These are phyloP conservation scores for Debaryomyces hansenii DNA, from an alignment of 805 yeast genomes.

Conservation along the genomic window DNA sequence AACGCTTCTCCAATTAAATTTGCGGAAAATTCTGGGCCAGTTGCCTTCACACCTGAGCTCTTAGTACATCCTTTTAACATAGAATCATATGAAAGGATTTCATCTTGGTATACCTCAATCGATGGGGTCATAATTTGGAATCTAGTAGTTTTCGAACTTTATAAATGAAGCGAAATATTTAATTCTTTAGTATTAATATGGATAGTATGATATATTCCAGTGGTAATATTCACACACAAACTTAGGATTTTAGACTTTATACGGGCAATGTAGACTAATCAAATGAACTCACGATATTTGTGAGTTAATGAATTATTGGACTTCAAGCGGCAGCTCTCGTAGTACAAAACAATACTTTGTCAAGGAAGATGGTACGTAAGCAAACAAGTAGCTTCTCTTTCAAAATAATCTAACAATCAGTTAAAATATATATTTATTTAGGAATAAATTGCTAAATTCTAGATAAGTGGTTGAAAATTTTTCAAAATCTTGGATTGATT, in stretches of 20 bases:
- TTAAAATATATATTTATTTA: no score
- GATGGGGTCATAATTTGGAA: conserved; percentile 22
- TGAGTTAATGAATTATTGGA: conserved; percentile 27
- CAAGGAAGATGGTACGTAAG: background rate
- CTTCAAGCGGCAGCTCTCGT: conserved; percentile 51
- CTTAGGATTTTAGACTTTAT: background rate
- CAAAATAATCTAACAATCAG: no score
- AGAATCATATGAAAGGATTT: conserved; percentile 5
- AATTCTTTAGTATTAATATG: no score
- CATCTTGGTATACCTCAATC: conserved; percentile 13
- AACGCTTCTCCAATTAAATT: conserved; percentile 40
- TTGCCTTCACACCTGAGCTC: background rate
- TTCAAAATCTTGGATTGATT: background rate
- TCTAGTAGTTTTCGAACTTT: background rate
- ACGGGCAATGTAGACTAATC: background rate
- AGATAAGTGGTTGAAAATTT: background rate
- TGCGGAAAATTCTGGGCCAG: background rate
- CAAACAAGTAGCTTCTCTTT: no score
- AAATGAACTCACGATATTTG: conserved; percentile 29
- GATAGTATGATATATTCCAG: no score
- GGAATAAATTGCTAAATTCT: no score
- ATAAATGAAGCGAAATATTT: no score
- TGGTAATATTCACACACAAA: no score
- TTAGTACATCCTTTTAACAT: background rate
- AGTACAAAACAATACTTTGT: conserved; percentile 3